Percentiles rank a stretch among this genome's conserved stretches.
These are phyloP conservation scores for Cryptococcus wingfieldii DNA, from an alignment of 1,284 basidiomycete genomes.

Conservation along the genomic window DNA sequence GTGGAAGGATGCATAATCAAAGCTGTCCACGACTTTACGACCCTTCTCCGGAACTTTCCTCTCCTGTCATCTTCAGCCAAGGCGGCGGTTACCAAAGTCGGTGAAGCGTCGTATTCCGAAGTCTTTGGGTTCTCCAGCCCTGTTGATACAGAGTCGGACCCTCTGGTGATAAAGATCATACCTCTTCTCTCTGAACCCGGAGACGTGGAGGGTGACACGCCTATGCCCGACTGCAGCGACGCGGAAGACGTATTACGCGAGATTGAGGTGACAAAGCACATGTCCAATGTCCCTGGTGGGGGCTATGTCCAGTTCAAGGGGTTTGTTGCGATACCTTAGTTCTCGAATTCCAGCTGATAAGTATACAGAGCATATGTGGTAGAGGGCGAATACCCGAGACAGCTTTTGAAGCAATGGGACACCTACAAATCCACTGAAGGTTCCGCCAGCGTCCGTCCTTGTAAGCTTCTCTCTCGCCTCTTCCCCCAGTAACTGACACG, in stretches of 20 bases:
- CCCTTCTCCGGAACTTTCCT: constrained; percentile 4
- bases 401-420: constrained; percentile 81
- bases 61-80: constrained; percentile 1
- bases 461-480: constrained; percentile 51
- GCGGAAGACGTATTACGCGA: constrained; percentile 80
- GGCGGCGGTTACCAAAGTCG: constrained; percentile 65
- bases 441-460: constrained; percentile 79
- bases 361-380: constrained; percentile 67
- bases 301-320: constrained; percentile 75
- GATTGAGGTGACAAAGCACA: constrained; percentile 74
- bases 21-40: constrained; percentile 4
- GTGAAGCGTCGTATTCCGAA: constrained; percentile 94
- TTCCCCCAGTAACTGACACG: constrained; percentile 56
- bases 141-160: not conserved
- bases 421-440: constrained; percentile 65
- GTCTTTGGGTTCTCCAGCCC: constrained; percentile 71
- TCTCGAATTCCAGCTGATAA: constrained; percentile 5
- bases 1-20: constrained; percentile 1
- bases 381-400: constrained; percentile 72
- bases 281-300: constrained; percentile 62
- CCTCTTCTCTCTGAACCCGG: constrained; percentile 13
- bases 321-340: constrained; percentile 34
- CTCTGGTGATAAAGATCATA: constrained; percentile 30
- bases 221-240: constrained; percentile 56
- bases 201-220: not conserved